Percentiles rank a stretch among this genome's conserved stretches.
These are phyloP conservation scores for Cercospora sesami DNA, from an alignment of 2,329 filamentous ascomycete genomes.

Conservation along the genomic window DNA sequence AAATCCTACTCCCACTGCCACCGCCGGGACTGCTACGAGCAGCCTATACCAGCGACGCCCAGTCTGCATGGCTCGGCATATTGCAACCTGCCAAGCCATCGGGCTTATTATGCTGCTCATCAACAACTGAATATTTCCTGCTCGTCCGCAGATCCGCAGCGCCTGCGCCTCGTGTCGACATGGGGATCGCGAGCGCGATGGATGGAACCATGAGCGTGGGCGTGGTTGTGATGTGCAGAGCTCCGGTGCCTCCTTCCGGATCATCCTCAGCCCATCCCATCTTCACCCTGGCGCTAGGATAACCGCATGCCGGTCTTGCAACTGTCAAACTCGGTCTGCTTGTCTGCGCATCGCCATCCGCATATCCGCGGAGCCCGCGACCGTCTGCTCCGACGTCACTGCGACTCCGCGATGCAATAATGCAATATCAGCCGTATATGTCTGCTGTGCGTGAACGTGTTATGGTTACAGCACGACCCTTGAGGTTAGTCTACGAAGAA, in stretches of 20 bases:
- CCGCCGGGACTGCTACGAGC: neutral
- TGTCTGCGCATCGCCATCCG: neutral
- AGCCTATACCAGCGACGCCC: neutral
- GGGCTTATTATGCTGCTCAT: neutral
- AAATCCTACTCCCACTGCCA: neutral
- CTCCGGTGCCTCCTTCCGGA: slow-evolving; percentile 2
- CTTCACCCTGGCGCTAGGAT: neutral
- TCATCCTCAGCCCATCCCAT: slow-evolving; percentile 3
- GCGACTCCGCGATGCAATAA: neutral
- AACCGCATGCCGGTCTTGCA: slow-evolving; percentile 10
- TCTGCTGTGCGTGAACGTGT: neutral
- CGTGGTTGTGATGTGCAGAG: slow-evolving; percentile 2
- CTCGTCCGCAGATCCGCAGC: no score
- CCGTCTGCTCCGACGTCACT: neutral
- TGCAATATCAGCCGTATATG: neutral
- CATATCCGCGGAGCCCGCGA: neutral
- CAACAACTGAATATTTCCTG: no score
- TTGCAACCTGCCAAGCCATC: neutral
- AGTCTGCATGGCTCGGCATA: neutral
- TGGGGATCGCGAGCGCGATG: neutral
- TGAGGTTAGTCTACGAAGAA: neutral
- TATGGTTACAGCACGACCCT: neutral
- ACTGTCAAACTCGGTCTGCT: neutral
- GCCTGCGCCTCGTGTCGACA: neutral
- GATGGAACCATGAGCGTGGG: neutral